These are phyloP conservation scores for Osmanthus fragrans DNA, from an alignment of 257 asterid genomes.

Conservation along the genomic window DNA sequence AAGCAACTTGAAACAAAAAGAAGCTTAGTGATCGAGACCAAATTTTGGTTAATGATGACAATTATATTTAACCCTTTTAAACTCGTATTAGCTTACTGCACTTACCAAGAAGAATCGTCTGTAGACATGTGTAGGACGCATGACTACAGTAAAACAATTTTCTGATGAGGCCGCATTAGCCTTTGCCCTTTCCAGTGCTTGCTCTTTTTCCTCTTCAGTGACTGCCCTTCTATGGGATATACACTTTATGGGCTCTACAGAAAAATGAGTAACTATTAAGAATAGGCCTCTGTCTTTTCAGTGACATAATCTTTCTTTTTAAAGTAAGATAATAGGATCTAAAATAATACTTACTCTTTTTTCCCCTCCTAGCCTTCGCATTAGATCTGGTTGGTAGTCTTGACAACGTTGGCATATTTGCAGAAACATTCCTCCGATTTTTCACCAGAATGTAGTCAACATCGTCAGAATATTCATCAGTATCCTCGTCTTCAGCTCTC, in stretches of 20 bases:
- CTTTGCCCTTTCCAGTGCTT: constrained; percentile 25
- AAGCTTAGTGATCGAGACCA: background rate
- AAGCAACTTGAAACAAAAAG: background rate
- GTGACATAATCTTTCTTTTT: background rate
- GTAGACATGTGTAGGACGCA: constrained; percentile 40
- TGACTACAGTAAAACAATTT: constrained; percentile 25
- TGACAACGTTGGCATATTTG: too few relatives aligned
- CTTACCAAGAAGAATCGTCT: constrained; percentile 40
- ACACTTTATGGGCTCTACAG: constrained; percentile 15
- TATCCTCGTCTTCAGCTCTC: background rate
- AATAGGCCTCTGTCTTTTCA: background rate
- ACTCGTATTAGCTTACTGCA: background rate
- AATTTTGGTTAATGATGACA: background rate
- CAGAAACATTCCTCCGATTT: background rate
- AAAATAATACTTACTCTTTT: constrained; percentile 5
- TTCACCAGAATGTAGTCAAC: background rate
- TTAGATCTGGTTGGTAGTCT: background rate
- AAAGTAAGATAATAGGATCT: background rate
- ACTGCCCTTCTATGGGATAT: constrained; percentile 30
- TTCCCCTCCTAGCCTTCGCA: background rate
- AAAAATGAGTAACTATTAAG: background rate
- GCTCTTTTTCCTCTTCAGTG: constrained; percentile 29
- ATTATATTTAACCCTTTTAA: background rate
- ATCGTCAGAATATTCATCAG: background rate
- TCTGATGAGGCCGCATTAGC: constrained; percentile 26